Percentiles rank a stretch among this genome's conserved stretches.
phyloP scores from a whole-genome alignment of 495 filamentous ascomycete genomes.

The Cercophora newfieldiana region DNA sequence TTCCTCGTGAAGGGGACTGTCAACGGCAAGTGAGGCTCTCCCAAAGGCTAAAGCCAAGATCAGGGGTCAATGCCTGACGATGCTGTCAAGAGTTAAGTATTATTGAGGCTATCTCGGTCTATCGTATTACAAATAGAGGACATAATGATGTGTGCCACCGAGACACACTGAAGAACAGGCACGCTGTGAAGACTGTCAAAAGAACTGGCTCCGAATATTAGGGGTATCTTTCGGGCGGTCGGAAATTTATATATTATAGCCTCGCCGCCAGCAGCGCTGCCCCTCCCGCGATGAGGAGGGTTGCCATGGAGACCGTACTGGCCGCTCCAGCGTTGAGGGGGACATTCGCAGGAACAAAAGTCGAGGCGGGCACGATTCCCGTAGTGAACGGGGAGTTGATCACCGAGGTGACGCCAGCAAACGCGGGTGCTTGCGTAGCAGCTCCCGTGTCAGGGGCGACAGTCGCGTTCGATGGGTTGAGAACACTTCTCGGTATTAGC shows the following conservation, averaged over 20 bases:
- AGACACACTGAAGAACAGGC: too few species aligned
- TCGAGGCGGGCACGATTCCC: conserved; percentile 40
- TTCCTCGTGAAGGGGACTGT: too few species aligned
- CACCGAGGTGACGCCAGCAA: conserved; percentile 30
- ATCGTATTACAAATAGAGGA: neutral
- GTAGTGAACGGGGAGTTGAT: conserved; percentile 42
- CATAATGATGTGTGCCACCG: neutral
- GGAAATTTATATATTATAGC: neutral
- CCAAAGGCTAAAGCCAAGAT: too few species aligned
- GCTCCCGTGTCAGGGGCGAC: conserved; percentile 31
- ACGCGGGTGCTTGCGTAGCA: conserved; percentile 39
- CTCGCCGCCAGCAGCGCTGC: conserved; percentile 15
- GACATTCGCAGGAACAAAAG: conserved; percentile 36
- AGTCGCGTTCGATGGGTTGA: conserved; percentile 34
- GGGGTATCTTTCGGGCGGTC: neutral
- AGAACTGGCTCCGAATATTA: neutral
- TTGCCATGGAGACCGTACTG: conserved; percentile 5
- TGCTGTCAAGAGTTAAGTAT: neutral
- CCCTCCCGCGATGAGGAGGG: conserved; percentile 12
- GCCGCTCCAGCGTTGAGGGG: conserved; percentile 17
- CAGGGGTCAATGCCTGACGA: too few species aligned
- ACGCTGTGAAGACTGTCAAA: too few species aligned
- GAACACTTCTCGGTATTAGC: conserved; percentile 19
- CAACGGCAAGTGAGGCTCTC: too few species aligned
- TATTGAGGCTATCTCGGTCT: neutral